Conservation (phyloP, 257 asterid species). For the Jacaranda copaia region DNA sequence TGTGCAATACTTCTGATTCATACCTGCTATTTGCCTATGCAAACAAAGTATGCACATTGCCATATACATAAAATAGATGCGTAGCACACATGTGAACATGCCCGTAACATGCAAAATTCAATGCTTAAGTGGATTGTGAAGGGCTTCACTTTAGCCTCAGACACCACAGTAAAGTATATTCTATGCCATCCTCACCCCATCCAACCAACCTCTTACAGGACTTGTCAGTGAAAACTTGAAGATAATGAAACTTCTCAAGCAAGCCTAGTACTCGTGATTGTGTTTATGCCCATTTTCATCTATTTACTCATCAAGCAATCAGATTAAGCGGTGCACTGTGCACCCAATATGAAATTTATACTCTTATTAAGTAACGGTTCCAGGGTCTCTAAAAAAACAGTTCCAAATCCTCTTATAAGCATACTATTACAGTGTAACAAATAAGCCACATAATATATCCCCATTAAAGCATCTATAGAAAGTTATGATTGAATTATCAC, state of each 20-base stretch:
- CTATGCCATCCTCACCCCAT: neutral
- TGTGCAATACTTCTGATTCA: neutral
- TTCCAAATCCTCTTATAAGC: neutral
- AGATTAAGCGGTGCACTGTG: neutral
- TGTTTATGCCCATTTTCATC: neutral
- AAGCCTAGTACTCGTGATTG: neutral
- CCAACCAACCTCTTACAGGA: neutral
- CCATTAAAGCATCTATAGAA: neutral
- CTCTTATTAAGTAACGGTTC: neutral
- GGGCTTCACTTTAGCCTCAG: neutral
- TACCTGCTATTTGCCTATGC: conserved; percentile 6
- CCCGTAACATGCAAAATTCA: neutral
- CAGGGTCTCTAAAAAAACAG: too few species aligned
- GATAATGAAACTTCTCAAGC: neutral
- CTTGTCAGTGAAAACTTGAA: neutral
- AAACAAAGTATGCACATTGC: conserved; percentile 4
- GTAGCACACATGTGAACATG: neutral
- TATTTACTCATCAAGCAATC: conserved; percentile 6
- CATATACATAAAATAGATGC: neutral
- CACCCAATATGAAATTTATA: neutral
- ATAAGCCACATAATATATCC: neutral
- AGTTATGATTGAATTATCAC: neutral
- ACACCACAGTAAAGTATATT: neutral
- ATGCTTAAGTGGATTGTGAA: neutral
- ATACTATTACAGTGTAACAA: neutral